Evolutionary conservation across 176 grass and related monocot species (phyloP), one percentile per base, ranked within the genome.

Genomic region (sorghum (Sorghum bicolor)): DNA sequence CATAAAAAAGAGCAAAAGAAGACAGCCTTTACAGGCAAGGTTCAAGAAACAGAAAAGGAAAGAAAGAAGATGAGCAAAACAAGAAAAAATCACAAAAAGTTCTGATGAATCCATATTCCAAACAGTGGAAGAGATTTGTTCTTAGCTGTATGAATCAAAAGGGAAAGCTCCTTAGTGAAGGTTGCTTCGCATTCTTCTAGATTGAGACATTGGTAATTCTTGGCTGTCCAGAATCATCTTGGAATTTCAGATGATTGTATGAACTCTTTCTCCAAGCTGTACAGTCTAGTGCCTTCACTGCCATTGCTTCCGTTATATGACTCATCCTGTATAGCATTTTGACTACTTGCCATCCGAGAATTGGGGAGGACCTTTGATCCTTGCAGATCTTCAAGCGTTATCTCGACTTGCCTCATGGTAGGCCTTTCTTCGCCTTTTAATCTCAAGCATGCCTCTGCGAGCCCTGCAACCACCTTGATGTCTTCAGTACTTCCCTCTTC

Each of bases 201-300:
- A 50, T 50, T 17, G 15, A 17, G 19, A 50, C 47, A 50, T 52
- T 52, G 1, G 17, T 52, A 52, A 52, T 20, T 8, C 20, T 5
- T 20, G 48, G 48, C 17, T 20, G 17, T 52, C 48, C 48, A 20
- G 15, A 52, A 52, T 52, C n/a, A 83, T 47, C 74, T 75, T 70
- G 64, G 79, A 82, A 76, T 29, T 70, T 55, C 63, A 30, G 70
- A 85, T 57, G 87, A 89, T 0, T 48, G 5, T 24, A 40, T 61
- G n/a, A 85, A 76, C 64, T 89, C 82, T 4, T 76, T 80, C 37
- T 89, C 87, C 69, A 85, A 76, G 82, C 77, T 85, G 31, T 81
- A 81, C 1, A 50, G 36, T 60, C 82, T 81, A 29, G 82, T 85
- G 60, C 63, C 70, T 69, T 89, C 76, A 2, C 19, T 5, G 8